phyloP scores from a whole-genome alignment of 2,329 filamentous ascomycete species.

The Colletotrichum sp. region DNA sequence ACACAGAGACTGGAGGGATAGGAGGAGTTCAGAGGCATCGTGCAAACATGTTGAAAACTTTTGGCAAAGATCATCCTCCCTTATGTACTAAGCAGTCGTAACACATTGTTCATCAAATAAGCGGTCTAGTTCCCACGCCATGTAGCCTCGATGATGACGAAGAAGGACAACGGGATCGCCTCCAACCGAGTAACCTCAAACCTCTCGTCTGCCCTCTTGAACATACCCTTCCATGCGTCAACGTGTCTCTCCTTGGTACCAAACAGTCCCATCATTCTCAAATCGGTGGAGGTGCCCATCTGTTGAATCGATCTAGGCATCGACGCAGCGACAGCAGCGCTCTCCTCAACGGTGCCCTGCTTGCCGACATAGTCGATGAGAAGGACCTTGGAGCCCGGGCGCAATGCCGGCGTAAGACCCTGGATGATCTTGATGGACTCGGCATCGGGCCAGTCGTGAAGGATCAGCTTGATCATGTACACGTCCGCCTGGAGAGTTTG shows the following conservation, averaged over 20 bases:
- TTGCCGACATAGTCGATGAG: slow-evolving; percentile 43
- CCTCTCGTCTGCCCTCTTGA: slow-evolving; percentile 48
- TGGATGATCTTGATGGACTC: slow-evolving; percentile 44
- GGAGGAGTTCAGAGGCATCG: not conserved
- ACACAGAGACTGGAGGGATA: not conserved
- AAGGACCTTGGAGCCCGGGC: slow-evolving; percentile 44
- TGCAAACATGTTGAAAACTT: not conserved
- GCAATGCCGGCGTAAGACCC: slow-evolving; percentile 46
- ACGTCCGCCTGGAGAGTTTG: slow-evolving; percentile 47
- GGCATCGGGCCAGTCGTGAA: slow-evolving; percentile 61
- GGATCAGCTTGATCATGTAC: slow-evolving; percentile 58
- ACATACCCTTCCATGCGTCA: slow-evolving; percentile 49
- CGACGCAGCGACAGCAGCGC: slow-evolving; percentile 20
- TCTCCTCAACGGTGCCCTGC: slow-evolving; percentile 28
- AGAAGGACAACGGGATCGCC: slow-evolving; percentile 39
- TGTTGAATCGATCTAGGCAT: slow-evolving; percentile 40
- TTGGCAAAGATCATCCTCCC: not conserved
- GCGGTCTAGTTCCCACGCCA: slow-evolving; percentile 30
- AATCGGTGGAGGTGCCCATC: slow-evolving; percentile 47
- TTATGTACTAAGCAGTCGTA: not conserved
- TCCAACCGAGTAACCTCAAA: slow-evolving; percentile 43
- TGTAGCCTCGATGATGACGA: slow-evolving; percentile 40
- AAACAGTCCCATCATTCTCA: slow-evolving; percentile 55
- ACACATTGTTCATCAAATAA: not conserved
- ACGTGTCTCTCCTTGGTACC: slow-evolving; percentile 52